Percentiles rank a stretch among this genome's conserved stretches.
Conservation (phyloP, 2,329 filamentous ascomycete genomes). For the Penicillium sp. region DNA sequence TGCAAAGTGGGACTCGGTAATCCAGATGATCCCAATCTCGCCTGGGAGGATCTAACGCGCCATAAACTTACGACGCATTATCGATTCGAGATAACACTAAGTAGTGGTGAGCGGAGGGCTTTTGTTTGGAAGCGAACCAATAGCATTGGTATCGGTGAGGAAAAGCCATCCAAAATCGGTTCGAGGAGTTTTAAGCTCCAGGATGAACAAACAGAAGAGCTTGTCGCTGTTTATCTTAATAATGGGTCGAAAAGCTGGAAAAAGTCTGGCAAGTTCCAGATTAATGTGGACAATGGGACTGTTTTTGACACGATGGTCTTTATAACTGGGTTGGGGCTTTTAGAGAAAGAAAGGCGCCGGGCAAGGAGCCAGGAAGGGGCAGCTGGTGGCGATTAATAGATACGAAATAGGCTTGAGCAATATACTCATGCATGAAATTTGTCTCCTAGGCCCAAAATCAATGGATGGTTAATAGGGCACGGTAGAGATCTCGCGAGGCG, state of each 20-base stretch:
- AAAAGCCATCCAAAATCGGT: not conserved
- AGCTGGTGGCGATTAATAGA: too few species aligned
- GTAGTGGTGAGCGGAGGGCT: not conserved
- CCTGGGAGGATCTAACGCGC: not conserved
- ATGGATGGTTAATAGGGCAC: too few species aligned
- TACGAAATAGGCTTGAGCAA: too few species aligned
- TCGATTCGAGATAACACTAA: not conserved
- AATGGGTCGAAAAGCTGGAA: constrained; percentile 4
- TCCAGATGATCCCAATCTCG: not conserved
- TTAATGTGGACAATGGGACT: constrained; percentile 17
- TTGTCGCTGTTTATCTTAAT: constrained; percentile 10
- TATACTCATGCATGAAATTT: too few species aligned
- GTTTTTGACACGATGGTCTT: not conserved
- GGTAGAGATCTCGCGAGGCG: too few species aligned
- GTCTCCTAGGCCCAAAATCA: too few species aligned
- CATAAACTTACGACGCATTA: constrained; percentile 1
- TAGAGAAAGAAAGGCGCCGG: not conserved
- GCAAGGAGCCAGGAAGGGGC: too few species aligned
- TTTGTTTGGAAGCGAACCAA: constrained; percentile 1
- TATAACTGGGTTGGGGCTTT: not conserved
- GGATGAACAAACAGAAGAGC: not conserved
- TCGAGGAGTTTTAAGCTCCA: not conserved
- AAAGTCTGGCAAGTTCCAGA: constrained; percentile 15
- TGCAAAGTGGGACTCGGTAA: constrained; percentile 8
- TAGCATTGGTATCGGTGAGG: not conserved